A percentile compares a stretch with the other conserved stretches of the same genome.
Evolutionary conservation across 768 basidiomycete genomes (phyloP).

Genomic region (Xerocomellus amylosporus): DNA sequence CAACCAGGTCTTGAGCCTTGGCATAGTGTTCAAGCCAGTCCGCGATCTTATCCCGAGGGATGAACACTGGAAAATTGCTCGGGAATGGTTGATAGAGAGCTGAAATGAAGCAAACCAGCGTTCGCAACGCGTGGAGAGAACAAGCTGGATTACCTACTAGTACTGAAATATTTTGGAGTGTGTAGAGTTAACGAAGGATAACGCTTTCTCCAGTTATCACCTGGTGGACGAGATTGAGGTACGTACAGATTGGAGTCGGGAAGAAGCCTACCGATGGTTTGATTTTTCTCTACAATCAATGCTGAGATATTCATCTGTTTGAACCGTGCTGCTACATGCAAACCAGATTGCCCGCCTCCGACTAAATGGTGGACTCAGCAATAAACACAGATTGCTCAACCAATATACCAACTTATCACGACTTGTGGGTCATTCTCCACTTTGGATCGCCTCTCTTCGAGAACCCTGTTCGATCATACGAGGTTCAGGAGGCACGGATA

Average conservation of each 20-base stretch:
- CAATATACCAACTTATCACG: background rate
- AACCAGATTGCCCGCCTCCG: background rate
- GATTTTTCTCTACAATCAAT: constrained; percentile 2
- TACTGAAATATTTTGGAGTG: background rate
- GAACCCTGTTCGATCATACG: background rate
- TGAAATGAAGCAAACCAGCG: background rate
- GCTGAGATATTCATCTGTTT: constrained; percentile 1
- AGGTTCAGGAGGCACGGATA: background rate
- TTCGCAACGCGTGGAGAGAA: background rate
- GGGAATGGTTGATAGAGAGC: constrained; percentile 5
- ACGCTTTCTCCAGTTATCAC: constrained; percentile 7
- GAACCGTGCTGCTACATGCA: constrained; percentile 1
- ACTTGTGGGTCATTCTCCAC: constrained; percentile 6
- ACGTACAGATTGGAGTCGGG: background rate
- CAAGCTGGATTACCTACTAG: background rate
- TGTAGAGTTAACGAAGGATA: constrained; percentile 6
- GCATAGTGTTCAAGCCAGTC: constrained; percentile 6
- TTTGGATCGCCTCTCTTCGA: background rate
- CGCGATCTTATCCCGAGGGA: constrained; percentile 3
- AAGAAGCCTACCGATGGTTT: background rate
- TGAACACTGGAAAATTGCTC: constrained; percentile 2
- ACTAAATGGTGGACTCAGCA: background rate
- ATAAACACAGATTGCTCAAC: background rate
- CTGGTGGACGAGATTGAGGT: background rate
- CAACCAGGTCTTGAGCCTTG: constrained; percentile 3